phyloP scores from a whole-genome alignment of 2,329 filamentous ascomycete genomes.

The Penicillium sp. region DNA sequence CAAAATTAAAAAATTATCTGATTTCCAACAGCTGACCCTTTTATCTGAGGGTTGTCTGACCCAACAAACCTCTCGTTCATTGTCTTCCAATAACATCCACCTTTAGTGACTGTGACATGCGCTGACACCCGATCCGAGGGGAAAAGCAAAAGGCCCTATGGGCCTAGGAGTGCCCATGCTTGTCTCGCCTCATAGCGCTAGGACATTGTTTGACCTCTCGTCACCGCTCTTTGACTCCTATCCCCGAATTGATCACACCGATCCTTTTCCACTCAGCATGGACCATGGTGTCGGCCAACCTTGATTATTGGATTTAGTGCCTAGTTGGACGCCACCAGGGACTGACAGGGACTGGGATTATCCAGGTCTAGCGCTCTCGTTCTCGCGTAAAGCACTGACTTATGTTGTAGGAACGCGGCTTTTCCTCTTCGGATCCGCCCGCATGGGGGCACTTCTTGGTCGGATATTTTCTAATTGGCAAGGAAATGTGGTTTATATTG shows the following conservation, averaged over 20 bases:
- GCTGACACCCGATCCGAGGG: not conserved
- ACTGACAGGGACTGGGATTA: not conserved
- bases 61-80: not conserved
- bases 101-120: not conserved
- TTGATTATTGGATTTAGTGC: not conserved
- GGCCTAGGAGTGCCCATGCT: not conserved
- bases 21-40: not conserved
- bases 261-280: not conserved
- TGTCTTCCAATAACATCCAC: not conserved
- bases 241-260: not conserved
- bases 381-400: not conserved
- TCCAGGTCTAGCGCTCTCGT: not conserved
- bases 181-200: constrained; percentile 1
- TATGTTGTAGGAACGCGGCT: not conserved
- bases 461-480: not conserved
- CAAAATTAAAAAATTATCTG: too few species aligned
- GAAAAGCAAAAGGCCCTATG: too few species aligned
- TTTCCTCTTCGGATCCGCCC: not conserved
- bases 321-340: too few species aligned
- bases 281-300: not conserved
- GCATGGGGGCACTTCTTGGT: not conserved
- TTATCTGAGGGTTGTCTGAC: not conserved
- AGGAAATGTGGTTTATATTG: not conserved
- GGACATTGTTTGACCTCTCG: not conserved
- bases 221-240: constrained; percentile 10